Base-by-base conservation (phyloP, 441 rosid genomes). In the Corymbia citriodora region DNA sequence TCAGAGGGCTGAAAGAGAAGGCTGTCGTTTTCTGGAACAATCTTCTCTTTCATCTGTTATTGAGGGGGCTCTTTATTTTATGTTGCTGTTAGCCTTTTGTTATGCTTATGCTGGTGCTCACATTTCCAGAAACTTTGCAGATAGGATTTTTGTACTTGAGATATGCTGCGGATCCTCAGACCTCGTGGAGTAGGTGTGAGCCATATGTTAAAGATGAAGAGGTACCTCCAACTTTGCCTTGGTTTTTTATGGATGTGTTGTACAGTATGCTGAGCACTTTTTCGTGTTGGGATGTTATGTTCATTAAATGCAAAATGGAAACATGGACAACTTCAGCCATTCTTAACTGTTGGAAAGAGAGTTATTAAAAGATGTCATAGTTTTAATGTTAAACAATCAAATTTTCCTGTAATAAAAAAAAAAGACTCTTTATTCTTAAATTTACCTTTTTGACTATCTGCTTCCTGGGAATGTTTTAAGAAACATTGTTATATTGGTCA, bases 181-280 rank as follows among this genome's bases (percentile, higher is more conserved):
- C 98, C 48, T 87, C 97, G 92, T 97, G 33, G 33, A 33, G 33
- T 33, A 33, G 33, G 33, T 33, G 33, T 33, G 33, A 33, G 33
- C 33, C 33, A 33, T 33, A 33, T 33, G 33, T 33, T 59, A 94
- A 95, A 93, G 99, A 96, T 91, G 99, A 97, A 31, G 98, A 97
- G 99, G 99, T 98, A 95, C 92, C 63, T 40, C 33, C 40, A 45
- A 74, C 55, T 68, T 54, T 40, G 55, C 33, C 45, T 33, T 63
- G 31, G 53, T 55, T n/a, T n/a, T 61, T 74, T 61, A 27, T 7
- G 29, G 72, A 59, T 88, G 86, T 50, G 45, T 40, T 72, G 72
- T 17, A 11, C 65, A 31, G 54, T 59, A 89, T n/a, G 54, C 45
- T 45, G 55, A 65, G 65, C 59, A 36, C 50, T 79, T 53, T 72